Evolutionary conservation across 108 stramenopile species (phyloP).

Genomic region (Cylindrotheca closterium): DNA sequence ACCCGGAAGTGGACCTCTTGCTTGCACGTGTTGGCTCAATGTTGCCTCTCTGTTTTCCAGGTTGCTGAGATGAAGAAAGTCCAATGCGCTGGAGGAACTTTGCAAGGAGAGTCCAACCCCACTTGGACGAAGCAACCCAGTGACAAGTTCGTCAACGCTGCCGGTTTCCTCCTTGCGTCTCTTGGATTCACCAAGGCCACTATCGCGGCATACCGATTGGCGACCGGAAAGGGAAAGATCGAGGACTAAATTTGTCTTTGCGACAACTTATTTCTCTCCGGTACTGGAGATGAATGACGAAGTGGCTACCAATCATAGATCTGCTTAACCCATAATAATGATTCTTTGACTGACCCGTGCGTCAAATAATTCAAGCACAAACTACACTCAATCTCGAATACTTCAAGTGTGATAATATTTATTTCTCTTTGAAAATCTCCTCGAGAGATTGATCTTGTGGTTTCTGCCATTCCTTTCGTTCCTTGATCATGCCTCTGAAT

Average conservation of each 20-base stretch:
- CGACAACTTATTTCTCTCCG: no score
- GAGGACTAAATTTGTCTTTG: conserved; percentile 10
- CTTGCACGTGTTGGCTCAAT: no score
- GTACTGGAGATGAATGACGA: no score
- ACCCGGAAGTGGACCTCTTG: conserved; percentile 3
- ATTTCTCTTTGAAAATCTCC: conserved; percentile 61
- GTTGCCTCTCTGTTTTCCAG: conserved; percentile 31
- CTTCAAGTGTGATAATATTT: no score
- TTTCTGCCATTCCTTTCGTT: conserved; percentile 81
- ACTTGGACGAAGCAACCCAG: conserved; percentile 82
- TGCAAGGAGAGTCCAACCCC: conserved; percentile 70
- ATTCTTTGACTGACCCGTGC: no score
- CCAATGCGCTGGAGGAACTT: conserved; percentile 70
- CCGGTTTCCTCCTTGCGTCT: conserved; percentile 47
- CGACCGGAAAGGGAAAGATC: conserved; percentile 81
- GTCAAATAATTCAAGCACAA: no score
- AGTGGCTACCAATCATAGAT: no score
- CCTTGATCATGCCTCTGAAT: conserved; percentile 66
- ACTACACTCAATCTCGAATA: no score
- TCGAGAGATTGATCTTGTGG: conserved; percentile 55
- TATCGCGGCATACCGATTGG: conserved; percentile 65
- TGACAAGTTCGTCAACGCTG: conserved; percentile 37
- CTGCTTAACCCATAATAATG: no score
- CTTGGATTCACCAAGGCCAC: conserved; percentile 34
- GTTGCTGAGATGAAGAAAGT: conserved; percentile 78